Evolutionary conservation across 176 grass and related monocot species (phyloP).

Genomic region (Zoysia pacifica): DNA sequence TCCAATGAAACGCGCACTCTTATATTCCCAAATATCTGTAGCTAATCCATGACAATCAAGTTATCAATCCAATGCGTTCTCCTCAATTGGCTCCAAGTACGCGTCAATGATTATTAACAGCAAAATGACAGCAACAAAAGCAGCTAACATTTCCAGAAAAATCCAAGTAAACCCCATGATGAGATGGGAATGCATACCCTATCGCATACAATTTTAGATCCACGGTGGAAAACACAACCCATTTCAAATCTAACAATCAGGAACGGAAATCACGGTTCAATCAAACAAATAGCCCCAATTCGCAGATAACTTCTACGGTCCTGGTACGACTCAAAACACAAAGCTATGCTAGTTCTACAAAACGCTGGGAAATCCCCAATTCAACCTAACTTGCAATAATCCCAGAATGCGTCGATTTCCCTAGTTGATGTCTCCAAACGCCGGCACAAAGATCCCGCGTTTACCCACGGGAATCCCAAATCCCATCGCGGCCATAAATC

Average conservation of each 20-base stretch:
- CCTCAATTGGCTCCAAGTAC: not conserved
- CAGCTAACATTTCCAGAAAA: constrained; percentile 4
- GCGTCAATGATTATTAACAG: not conserved
- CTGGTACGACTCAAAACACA: not conserved
- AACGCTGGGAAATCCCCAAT: constrained; percentile 10
- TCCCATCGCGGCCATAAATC: not conserved
- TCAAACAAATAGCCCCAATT: not conserved
- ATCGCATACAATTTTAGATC: constrained; percentile 15
- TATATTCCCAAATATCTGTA: constrained; percentile 19
- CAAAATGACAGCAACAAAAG: constrained; percentile 22
- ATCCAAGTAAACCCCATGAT: not conserved
- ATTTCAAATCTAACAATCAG: not conserved
- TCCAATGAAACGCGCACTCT: not conserved
- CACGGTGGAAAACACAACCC: not conserved
- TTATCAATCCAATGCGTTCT: not conserved
- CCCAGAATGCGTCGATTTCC: not conserved
- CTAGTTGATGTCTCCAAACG: not conserved
- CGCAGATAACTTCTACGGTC: not conserved
- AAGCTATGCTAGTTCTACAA: not conserved
- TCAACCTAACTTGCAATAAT: not conserved
- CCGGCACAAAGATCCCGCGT: constrained; percentile 13
- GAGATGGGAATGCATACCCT: not conserved
- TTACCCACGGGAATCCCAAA: constrained; percentile 17
- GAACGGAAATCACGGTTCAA: not conserved
- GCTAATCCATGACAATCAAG: not conserved